Percentiles rank a stretch among this genome's conserved stretches.
Evolutionary conservation across 371 early-diverging fungal genomes (phyloP).

Genomic region (Mucor velutinosus): DNA sequence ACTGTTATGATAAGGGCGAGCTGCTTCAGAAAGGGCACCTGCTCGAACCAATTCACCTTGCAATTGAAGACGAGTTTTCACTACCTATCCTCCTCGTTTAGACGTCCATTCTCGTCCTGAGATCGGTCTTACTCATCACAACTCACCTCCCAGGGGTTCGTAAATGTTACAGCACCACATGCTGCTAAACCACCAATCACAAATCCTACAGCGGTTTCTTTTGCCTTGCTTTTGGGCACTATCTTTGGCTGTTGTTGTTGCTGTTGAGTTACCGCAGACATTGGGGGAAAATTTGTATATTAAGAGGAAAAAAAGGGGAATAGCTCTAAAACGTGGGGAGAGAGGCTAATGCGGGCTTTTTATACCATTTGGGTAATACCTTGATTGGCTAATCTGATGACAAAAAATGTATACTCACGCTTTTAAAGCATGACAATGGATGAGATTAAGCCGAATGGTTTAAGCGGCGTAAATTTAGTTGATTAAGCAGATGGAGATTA

Average conservation of each 20-base stretch:
- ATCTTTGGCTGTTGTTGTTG: neutral
- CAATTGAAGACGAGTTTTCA: conserved; percentile 94
- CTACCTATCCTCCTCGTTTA: conserved; percentile 61
- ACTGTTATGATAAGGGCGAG: conserved; percentile 77
- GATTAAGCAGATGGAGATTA: neutral
- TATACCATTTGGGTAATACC: neutral
- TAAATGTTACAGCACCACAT: conserved; percentile 92
- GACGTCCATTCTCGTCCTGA: no score
- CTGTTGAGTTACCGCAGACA: conserved; percentile 12
- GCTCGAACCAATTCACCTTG: conserved; percentile 86
- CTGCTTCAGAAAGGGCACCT: conserved; percentile 48
- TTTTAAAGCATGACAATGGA: neutral
- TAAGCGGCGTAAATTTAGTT: neutral
- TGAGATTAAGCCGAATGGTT: neutral
- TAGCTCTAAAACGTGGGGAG: neutral
- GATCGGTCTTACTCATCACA: neutral
- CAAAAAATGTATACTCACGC: conserved; percentile 8
- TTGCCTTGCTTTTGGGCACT: conserved; percentile 20
- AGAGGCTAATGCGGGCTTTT: neutral
- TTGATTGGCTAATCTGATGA: conserved; percentile 11
- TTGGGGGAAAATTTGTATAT: neutral
- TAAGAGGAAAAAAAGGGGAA: neutral
- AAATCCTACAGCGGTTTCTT: conserved; percentile 59
- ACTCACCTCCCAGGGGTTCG: conserved; percentile 90
- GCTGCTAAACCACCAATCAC: conserved; percentile 80